Conservation (phyloP, 2,329 filamentous ascomycete species). For the Cadophora luteo-olivacea region DNA sequence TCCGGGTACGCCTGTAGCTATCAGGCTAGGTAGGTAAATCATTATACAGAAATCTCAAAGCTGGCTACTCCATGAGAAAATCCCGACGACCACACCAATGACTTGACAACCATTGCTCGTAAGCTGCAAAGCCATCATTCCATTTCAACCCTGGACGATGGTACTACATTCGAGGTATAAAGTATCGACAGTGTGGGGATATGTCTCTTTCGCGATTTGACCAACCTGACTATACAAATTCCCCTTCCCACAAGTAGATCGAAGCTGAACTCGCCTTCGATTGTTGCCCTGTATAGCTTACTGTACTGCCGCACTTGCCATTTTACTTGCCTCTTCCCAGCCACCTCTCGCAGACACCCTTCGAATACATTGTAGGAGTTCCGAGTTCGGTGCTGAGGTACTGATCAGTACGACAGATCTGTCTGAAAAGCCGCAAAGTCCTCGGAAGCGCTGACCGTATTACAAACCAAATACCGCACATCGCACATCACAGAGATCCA, state of each 20-base stretch:
- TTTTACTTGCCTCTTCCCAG: neutral
- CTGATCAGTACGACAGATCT: neutral
- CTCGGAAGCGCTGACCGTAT: neutral
- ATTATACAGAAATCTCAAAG: no score
- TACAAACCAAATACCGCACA: neutral
- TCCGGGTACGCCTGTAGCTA: no score
- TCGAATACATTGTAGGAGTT: neutral
- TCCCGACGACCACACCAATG: neutral
- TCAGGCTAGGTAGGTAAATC: no score
- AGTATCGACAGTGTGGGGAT: no score
- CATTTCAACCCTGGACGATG: no score
- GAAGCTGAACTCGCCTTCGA: no score
- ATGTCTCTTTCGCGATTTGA: no score
- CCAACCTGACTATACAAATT: no score
- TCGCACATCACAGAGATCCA: neutral
- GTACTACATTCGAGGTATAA: no score
- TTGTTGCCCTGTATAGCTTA: no score
- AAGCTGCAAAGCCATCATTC: no score
- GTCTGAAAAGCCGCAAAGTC: neutral
- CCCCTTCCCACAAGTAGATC: no score
- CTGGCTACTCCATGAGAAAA: neutral
- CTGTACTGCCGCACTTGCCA: neutral
- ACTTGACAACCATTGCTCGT: neutral
- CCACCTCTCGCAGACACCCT: neutral
- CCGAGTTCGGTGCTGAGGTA: neutral